Percentiles rank a stretch among this genome's conserved stretches.
Conservation (phyloP, 192 early-diverging fungal species). For the Coemansia nantahalensis region DNA sequence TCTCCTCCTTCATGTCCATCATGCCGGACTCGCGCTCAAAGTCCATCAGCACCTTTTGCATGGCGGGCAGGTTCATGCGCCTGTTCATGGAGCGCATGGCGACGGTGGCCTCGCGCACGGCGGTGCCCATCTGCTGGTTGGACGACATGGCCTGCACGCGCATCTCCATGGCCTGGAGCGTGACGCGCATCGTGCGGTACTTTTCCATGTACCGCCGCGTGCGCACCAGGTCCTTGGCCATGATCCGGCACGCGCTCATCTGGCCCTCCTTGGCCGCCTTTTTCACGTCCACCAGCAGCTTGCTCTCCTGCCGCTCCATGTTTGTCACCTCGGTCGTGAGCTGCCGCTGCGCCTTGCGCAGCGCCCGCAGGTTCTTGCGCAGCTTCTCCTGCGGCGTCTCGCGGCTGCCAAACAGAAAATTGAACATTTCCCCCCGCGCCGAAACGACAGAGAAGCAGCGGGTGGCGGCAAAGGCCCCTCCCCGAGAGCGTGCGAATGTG, state of each 20-base stretch:
- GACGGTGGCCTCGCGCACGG: slow-evolving; percentile 90
- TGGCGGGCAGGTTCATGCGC: slow-evolving; percentile 88
- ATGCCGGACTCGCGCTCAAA: slow-evolving; percentile 92
- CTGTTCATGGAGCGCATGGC: slow-evolving; percentile 98
- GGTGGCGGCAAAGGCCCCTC: too few relatives aligned
- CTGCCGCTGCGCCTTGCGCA: slow-evolving; percentile 87
- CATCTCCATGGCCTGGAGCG: slow-evolving; percentile 88
- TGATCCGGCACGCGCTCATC: slow-evolving; percentile 85
- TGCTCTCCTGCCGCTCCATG: slow-evolving; percentile 94
- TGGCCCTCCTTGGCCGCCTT: slow-evolving; percentile 88
- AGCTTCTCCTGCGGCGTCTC: slow-evolving; percentile 91
- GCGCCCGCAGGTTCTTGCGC: slow-evolving; percentile 85
- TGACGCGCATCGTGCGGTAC: slow-evolving; percentile 94
- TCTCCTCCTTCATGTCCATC: slow-evolving; percentile 99
- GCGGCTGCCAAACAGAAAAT: slow-evolving; percentile 71
- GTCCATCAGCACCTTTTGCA: slow-evolving; percentile 96
- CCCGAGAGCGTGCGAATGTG: too few relatives aligned
- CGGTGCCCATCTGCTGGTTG: slow-evolving; percentile 94
- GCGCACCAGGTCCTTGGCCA: slow-evolving; percentile 97
- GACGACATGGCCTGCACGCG: slow-evolving; percentile 77
- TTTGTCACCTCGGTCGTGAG: slow-evolving; percentile 86
- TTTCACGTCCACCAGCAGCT: slow-evolving; percentile 90
- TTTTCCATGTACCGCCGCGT: slow-evolving; percentile 92
- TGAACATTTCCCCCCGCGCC: slow-evolving; percentile 48
- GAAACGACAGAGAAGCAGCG: not conserved